These are phyloP conservation scores for Pseudodiploospora longispora DNA, from an alignment of 2,329 filamentous ascomycete genomes.

Conservation along the genomic window DNA sequence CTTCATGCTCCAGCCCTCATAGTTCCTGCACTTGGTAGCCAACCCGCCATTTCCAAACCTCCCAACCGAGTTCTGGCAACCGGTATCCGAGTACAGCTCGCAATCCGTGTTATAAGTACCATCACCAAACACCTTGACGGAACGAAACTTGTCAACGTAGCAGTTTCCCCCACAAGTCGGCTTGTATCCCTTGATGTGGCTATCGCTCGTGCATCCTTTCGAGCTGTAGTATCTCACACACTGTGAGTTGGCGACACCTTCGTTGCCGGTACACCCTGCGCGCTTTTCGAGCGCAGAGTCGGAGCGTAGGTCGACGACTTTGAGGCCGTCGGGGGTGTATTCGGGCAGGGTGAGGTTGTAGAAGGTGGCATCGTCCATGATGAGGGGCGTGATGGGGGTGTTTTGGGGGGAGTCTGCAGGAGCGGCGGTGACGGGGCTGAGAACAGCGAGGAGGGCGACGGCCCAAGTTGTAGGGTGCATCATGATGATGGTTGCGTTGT, in stretches of 20 bases:
- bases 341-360: constrained; percentile 7
- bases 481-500: too few species aligned
- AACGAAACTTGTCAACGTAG: constrained; percentile 6
- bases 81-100: constrained; percentile 5
- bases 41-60: constrained; percentile 2
- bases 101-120: constrained; percentile 8
- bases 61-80: too few species aligned
- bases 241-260: constrained; percentile 6
- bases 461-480: neutral
- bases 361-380: neutral
- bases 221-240: constrained; percentile 7
- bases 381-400: too few species aligned
- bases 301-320: constrained; percentile 5
- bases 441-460: neutral
- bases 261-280: neutral
- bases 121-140: constrained; percentile 5
- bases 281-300: constrained; percentile 3
- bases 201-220: constrained; percentile 1
- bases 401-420: too few species aligned
- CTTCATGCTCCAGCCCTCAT: constrained; percentile 7
- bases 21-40: neutral
- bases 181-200: constrained; percentile 9
- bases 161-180: constrained; percentile 8
- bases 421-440: too few species aligned
- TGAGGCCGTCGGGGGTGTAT: constrained; percentile 3